A percentile compares a stretch with the other conserved stretches of the same genome.
Conservation (phyloP, 371 early-diverging fungal species). For the Lichtheimia corymbifera region DNA sequence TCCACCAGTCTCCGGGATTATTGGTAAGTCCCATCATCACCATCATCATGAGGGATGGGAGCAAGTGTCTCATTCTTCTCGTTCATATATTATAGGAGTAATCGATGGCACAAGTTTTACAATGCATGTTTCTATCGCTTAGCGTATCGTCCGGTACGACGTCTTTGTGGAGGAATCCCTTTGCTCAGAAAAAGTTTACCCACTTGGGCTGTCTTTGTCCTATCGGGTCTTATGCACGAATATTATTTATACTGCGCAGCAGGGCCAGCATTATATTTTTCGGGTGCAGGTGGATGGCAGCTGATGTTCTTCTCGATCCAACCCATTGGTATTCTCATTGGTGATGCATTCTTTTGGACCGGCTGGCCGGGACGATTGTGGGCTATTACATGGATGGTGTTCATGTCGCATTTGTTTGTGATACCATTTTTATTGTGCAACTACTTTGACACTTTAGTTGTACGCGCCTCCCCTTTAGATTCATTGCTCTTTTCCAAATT, state of each 20-base stretch:
- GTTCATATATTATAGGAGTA: constrained; percentile 2
- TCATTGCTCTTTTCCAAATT: neutral
- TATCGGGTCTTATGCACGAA: constrained; percentile 46
- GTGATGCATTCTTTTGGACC: constrained; percentile 25
- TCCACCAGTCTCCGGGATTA: constrained; percentile 37
- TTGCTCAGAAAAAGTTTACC: constrained; percentile 25
- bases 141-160: constrained; percentile 32
- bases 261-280: constrained; percentile 26
- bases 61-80: neutral
- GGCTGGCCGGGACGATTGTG: constrained; percentile 22
- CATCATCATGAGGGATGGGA: no score
- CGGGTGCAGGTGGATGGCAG: constrained; percentile 30
- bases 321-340: constrained; percentile 25
- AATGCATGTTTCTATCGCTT: constrained; percentile 41
- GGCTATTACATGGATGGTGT: constrained; percentile 29
- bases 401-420: constrained; percentile 22
- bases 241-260: constrained; percentile 36
- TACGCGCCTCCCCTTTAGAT: constrained; percentile 7
- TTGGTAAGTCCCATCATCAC: constrained; percentile 20
- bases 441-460: constrained; percentile 7
- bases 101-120: constrained; percentile 45
- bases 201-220: constrained; percentile 33
- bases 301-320: constrained; percentile 35
- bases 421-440: constrained; percentile 18
- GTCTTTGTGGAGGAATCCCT: constrained; percentile 16